Base-by-base conservation (phyloP, 2,329 filamentous ascomycete genomes). In the Colletotrichum theobromicola region DNA sequence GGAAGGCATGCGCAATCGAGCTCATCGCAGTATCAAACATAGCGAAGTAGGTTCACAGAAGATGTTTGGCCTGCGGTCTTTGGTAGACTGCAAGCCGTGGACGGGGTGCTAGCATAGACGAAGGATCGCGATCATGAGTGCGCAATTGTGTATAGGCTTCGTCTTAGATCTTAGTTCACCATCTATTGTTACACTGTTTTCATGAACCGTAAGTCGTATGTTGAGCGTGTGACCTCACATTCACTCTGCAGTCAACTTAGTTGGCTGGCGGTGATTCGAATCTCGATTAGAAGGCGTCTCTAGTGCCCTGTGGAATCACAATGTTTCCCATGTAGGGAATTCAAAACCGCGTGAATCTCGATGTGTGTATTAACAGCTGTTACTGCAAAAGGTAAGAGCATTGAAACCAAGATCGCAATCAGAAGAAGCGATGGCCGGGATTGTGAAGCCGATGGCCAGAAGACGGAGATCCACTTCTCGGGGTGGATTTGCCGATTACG, bases 31-130 rank as follows among this genome's bases (percentile, higher is more conserved):
- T 2, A 70, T 70, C 21, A 21, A 37, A 13, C 67, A 70, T 9
- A 70, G 67, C n/a, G 67, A 70, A 16, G 12, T 66, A 5, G 67
- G 67, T 12, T 70, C 67, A 10, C 50, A 57, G 46, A 70, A 70
- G 7, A 70, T 70, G 67, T 70, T 70, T 65, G 67, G 67, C 7
- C 16, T 70, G 18, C 42, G 30, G 8, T 65, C 46, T 10, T 34
- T 70, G 32, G 46, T 5, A 57, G 67, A 70, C 5, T 70, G 67
- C 21, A 30, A 46, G 7, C 18, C 60, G 1, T 70, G 67, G 60
- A 57, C 46, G 2, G 60, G 46, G 1, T 42, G 26, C 26, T 58
- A 58, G n/a, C n/a, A n/a, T n/a, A n/a, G 26, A 8, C 0, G 0
- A 1, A n/a, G 3, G 26, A 58, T 58, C 16, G 26, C 26, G 55